These are phyloP conservation scores for Starmera pachycereana DNA, from an alignment of 805 yeast species.

Conservation along the genomic window DNA sequence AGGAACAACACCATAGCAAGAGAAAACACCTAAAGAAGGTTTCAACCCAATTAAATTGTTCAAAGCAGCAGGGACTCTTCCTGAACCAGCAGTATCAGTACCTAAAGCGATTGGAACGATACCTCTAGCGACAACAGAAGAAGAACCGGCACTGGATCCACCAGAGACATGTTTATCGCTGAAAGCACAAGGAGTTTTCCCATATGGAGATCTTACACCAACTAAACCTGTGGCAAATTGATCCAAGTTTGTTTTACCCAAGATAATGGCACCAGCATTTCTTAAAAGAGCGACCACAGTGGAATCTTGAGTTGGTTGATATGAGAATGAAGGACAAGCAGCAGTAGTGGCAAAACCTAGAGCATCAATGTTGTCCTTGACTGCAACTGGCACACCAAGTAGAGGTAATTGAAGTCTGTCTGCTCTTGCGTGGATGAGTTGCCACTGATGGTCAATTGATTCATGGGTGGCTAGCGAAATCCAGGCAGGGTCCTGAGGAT, in stretches of 20 bases:
- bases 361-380: slow-evolving; percentile 92
- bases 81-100: slow-evolving; percentile 97
- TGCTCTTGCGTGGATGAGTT: slow-evolving; percentile 51
- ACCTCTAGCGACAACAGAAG: slow-evolving; percentile 83
- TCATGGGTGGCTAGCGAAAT: slow-evolving; percentile 61
- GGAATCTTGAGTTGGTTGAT: slow-evolving; percentile 62
- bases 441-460: slow-evolving; percentile 70
- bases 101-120: slow-evolving; percentile 83
- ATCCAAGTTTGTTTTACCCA: slow-evolving; percentile 92
- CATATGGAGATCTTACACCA: slow-evolving; percentile 93
- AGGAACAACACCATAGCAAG: slow-evolving; percentile 90
- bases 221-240: slow-evolving; percentile 97
- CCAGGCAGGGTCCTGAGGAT: slow-evolving; percentile 80
- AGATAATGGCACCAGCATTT: slow-evolving; percentile 83
- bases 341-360: slow-evolving; percentile 80
- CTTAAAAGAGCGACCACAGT: slow-evolving; percentile 64
- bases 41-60: slow-evolving; percentile 88
- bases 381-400: slow-evolving; percentile 92
- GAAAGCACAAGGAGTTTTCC: slow-evolving; percentile 76
- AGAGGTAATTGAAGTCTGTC: slow-evolving; percentile 50
- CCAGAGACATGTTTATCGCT: slow-evolving; percentile 75
- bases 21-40: slow-evolving; percentile 84
- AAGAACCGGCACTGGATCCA: slow-evolving; percentile 96
- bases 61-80: slow-evolving; percentile 93
- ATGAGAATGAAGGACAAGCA: slow-evolving; percentile 83